Percentiles rank a stretch among this genome's conserved stretches.
Conservation (phyloP, 108 stramenopile species). For the Stephanodiscus triporus region DNA sequence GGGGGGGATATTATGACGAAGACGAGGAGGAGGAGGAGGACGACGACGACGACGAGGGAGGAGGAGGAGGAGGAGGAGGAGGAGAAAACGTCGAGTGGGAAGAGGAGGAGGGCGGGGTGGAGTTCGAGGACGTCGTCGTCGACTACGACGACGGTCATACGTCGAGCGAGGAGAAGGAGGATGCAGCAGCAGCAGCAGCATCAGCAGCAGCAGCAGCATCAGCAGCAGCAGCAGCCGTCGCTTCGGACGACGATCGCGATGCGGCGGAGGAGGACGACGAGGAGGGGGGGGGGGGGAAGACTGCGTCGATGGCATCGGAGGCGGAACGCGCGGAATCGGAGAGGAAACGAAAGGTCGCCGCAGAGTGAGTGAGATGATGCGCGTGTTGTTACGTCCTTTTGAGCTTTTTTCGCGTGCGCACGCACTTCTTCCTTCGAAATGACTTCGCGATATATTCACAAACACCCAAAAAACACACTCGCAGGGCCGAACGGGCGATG, state of each 20-base stretch:
- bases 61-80: conserved; percentile 22
- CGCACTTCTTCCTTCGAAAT: no score
- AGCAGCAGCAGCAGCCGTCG: neutral
- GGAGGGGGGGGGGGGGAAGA: neutral
- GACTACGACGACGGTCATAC: conserved; percentile 15
- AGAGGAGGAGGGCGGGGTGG: conserved; percentile 18
- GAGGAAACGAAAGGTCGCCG: no score
- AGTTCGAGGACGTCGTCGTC: conserved; percentile 17
- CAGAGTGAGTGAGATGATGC: neutral
- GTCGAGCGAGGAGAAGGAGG: no score
- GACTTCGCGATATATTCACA: no score
- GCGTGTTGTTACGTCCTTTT: no score
- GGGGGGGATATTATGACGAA: conserved; percentile 20
- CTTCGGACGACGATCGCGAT: neutral
- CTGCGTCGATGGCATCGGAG: neutral
- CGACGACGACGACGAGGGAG: conserved; percentile 20
- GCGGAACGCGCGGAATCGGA: neutral
- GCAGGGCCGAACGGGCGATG: neutral
- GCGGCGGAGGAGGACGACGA: neutral
- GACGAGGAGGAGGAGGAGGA: conserved; percentile 19
- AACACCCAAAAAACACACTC: neutral
- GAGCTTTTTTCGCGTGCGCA: no score
- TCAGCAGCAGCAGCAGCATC: conserved; percentile 8
- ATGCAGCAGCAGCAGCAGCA: neutral
- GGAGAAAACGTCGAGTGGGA: conserved; percentile 9